phyloP scores from a whole-genome alignment of 805 yeast genomes.

The Suhomyces tanzawaensis region DNA sequence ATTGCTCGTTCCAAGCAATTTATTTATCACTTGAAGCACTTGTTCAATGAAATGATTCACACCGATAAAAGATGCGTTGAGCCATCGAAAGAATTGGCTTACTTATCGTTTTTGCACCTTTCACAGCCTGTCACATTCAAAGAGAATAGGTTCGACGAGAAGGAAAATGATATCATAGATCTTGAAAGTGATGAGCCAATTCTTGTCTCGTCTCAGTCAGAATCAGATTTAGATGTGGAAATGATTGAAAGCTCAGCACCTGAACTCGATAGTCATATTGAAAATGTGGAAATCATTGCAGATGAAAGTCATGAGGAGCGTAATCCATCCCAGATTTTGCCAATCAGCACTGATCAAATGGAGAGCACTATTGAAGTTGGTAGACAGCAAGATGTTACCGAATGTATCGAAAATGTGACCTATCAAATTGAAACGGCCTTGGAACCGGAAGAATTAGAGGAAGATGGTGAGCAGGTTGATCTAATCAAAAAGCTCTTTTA shows the following conservation, averaged over 20 bases:
- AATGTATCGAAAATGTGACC: conserved; percentile 90
- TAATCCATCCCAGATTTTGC: conserved; percentile 19
- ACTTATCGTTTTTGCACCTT: conserved; percentile 77
- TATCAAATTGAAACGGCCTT: conserved; percentile 88
- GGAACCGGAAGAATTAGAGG: conserved; percentile 60
- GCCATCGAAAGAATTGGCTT: conserved; percentile 83
- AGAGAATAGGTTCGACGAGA: conserved; percentile 8
- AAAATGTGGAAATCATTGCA: neutral
- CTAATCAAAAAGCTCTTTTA: conserved; percentile 75
- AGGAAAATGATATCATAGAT: neutral
- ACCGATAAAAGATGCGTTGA: conserved; percentile 63
- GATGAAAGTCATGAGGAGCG: neutral
- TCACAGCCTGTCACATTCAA: conserved; percentile 63
- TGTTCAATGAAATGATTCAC: conserved; percentile 69
- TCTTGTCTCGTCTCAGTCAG: neutral
- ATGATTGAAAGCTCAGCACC: neutral
- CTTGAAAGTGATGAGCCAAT: neutral
- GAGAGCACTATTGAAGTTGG: conserved; percentile 78
- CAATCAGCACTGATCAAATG: conserved; percentile 59
- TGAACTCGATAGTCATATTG: neutral
- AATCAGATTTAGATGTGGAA: conserved; percentile 5
- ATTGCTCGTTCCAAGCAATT: conserved; percentile 81
- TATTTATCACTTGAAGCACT: conserved; percentile 63
- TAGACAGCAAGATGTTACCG: conserved; percentile 96
- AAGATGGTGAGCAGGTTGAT: conserved; percentile 80